phyloP scores from a whole-genome alignment of 495 filamentous ascomycete genomes.

The Penicillium longicatenatum region DNA sequence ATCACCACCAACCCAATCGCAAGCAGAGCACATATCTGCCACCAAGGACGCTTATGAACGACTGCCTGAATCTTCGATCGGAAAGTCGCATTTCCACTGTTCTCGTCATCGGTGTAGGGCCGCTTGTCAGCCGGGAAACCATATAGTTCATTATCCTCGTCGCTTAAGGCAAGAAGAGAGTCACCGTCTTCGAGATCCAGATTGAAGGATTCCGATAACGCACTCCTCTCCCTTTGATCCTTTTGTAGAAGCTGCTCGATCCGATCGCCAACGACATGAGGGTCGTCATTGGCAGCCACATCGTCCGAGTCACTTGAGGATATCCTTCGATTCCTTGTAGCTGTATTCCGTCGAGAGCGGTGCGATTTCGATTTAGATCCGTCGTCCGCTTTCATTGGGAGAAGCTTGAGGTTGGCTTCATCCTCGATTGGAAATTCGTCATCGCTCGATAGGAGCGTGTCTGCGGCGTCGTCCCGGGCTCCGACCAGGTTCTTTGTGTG shows the following conservation, averaged over 20 bases:
- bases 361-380: not conserved
- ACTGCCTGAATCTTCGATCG: conserved; percentile 9
- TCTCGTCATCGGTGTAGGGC: not conserved
- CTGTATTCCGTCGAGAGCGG: not conserved
- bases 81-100: conserved; percentile 5
- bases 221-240: conserved; percentile 14
- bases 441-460: conserved; percentile 11
- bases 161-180: conserved; percentile 18
- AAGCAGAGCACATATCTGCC: conserved; percentile 20
- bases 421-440: conserved; percentile 17
- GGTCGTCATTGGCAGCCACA: conserved; percentile 10
- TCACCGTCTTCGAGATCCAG: conserved; percentile 25
- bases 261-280: conserved; percentile 19
- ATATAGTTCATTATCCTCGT: conserved; percentile 27
- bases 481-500: not conserved
- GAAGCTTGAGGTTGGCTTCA: conserved; percentile 22
- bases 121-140: conserved; percentile 19
- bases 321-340: not conserved
- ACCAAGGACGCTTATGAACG: conserved; percentile 19
- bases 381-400: conserved; percentile 13
- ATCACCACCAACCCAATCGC: conserved; percentile 19
- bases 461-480: conserved; percentile 1
- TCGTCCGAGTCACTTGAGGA: conserved; percentile 4
- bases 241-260: conserved; percentile 23
- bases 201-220: conserved; percentile 23